phyloP scores from a whole-genome alignment of 148 eudicot species.

The Chenopodium formosanum region DNA sequence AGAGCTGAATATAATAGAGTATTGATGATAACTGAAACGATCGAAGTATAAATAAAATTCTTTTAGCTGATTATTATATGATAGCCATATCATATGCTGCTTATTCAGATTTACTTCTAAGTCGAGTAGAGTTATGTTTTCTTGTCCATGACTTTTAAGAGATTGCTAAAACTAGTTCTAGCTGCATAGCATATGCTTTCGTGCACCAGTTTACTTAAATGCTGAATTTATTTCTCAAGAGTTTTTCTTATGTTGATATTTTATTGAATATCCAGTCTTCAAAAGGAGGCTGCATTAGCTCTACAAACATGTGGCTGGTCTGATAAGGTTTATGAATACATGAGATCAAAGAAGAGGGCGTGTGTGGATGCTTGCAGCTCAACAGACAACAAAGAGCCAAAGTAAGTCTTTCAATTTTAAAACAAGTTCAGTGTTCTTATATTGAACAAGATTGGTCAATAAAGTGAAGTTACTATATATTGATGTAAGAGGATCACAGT shows the following conservation, averaged over 20 bases:
- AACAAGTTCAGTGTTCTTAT: background rate
- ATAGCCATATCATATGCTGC: background rate
- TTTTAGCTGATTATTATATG: background rate
- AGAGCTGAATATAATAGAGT: background rate
- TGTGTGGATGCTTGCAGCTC: conserved; percentile 39
- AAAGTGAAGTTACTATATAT: background rate
- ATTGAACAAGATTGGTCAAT: background rate
- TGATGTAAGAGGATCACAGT: too few species aligned
- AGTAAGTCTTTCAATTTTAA: conserved; percentile 45
- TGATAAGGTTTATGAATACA: conserved; percentile 51
- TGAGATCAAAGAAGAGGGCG: conserved; percentile 63
- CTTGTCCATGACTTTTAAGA: background rate
- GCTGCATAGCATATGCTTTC: background rate
- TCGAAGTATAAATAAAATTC: too few species aligned
- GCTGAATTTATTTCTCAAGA: background rate
- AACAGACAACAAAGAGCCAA: conserved; percentile 38
- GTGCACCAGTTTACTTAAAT: background rate
- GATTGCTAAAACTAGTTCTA: background rate
- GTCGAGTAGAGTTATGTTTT: background rate
- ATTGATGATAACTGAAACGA: background rate
- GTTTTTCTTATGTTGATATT: background rate
- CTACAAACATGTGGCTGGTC: conserved; percentile 76
- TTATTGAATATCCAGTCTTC: conserved; percentile 47
- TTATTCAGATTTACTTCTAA: background rate
- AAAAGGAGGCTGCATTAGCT: conserved; percentile 56